Evolutionary conservation across 768 basidiomycete genomes (phyloP).

Genomic region (Collybia sordida): DNA sequence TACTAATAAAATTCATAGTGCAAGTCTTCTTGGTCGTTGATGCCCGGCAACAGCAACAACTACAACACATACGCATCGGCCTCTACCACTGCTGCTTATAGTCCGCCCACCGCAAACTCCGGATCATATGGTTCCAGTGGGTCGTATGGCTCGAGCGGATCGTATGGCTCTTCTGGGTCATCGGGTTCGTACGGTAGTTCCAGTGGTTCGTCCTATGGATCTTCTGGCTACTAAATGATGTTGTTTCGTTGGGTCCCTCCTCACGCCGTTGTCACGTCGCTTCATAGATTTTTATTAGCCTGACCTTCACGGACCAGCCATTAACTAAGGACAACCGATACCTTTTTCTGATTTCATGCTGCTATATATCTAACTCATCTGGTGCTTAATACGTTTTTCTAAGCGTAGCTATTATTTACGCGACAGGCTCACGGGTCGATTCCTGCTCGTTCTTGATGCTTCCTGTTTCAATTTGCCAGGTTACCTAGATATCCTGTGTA

Average conservation of each 20-base stretch:
- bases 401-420: conserved; percentile 28
- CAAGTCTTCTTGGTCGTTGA: conserved; percentile 57
- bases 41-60: conserved; percentile 47
- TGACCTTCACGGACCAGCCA: conserved; percentile 20
- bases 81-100: conserved; percentile 18
- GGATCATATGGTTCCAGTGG: conserved; percentile 17
- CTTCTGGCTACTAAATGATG: conserved; percentile 27
- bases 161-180: conserved; percentile 22
- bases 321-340: conserved; percentile 29
- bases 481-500: conserved; percentile 3
- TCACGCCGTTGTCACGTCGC: conserved; percentile 31
- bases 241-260: conserved; percentile 15
- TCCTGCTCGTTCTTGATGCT: conserved; percentile 16
- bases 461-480: conserved; percentile 1
- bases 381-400: conserved; percentile 41
- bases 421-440: conserved; percentile 32
- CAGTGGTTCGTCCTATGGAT: conserved; percentile 23
- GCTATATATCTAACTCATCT: conserved; percentile 31
- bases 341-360: conserved; percentile 34
- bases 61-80: conserved; percentile 45
- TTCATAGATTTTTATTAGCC: conserved; percentile 30
- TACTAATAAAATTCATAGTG: conserved; percentile 38
- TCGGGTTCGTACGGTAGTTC: too few relatives aligned
- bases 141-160: conserved; percentile 17
- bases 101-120: conserved; percentile 13